Evolutionary conservation across 352 stramenopile species (phyloP), one percentile per base, ranked within the genome.

Genomic region (Globisporangium paroecandrum): DNA sequence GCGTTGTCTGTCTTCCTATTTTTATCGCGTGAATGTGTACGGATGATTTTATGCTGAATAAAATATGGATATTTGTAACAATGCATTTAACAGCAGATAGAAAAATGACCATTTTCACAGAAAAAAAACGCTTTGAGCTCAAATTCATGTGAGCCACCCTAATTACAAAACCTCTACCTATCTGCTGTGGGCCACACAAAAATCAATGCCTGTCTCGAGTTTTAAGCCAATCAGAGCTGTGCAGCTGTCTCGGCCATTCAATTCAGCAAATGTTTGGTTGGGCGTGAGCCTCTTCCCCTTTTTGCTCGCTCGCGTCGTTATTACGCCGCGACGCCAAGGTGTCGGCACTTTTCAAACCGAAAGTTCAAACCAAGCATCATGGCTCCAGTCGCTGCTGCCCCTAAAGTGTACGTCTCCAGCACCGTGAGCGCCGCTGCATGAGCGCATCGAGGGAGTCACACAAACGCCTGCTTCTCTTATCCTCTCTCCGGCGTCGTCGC

Each of bases 321-420:
- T 38, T 7, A 32, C 15, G 53, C 51, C 13, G 51, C 25, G 4
- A 13, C 25, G 8, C 67, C 53, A 22, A 32, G 9, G 32, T 59
- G 32, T 20, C 25, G 55, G 76, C 83, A 92, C 83, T 92, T 91
- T 94, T 94, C 86, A 94, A 94, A 94, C 86, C 81, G 83, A 83
- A 92, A 90, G 82, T 91, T 90, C 72, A 69, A 55, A 77, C 72
- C 83, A 77, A 76, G 70, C 79, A 82, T 70, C 77, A 94, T 94
- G 86, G 82, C 86, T 81, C 81, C 83, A 72, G 74, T 77, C 68
- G 74, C 71, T 68, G 72, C 77, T 81, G 74, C 80, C 69, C 81
- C 83, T 41, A 93, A 93, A 89, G 82, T 93, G 85, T 93, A 93
- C 80, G 85, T 89, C 67, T 53, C 58, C 43, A 55, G 67, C 58